Evolutionary conservation across 1,284 basidiomycete genomes (phyloP).

Genomic region (Apiotrichum mycotoxinovorans): DNA sequence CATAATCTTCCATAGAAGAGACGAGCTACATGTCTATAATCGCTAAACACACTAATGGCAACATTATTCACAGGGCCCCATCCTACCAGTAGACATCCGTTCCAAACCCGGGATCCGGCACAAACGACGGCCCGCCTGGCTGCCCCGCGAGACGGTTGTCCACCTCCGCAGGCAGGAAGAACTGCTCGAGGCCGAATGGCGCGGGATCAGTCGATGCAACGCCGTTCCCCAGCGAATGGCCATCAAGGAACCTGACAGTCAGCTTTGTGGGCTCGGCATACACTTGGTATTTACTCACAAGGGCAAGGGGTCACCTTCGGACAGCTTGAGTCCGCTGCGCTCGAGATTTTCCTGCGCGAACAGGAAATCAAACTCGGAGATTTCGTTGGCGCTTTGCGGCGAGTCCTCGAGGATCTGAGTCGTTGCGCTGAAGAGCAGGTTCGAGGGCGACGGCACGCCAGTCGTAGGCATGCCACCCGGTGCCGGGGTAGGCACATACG

Average conservation of each 20-base stretch:
- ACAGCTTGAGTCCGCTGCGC: conserved; percentile 41
- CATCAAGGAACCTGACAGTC: conserved; percentile 43
- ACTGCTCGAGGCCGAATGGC: conserved; percentile 47
- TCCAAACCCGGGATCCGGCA: background rate
- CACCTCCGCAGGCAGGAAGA: conserved; percentile 48
- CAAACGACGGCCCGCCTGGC: background rate
- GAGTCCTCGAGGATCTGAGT: conserved; percentile 44
- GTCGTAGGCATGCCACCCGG: background rate
- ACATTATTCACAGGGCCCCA: background rate
- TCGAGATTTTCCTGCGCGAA: conserved; percentile 49
- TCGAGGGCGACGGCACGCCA: conserved; percentile 14
- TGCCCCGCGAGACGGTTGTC: conserved; percentile 28
- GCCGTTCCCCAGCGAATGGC: conserved; percentile 41
- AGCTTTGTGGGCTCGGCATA: background rate
- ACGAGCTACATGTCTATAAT: no score
- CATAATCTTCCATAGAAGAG: no score
- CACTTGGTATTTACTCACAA: conserved; percentile 28
- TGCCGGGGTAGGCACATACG: no score
- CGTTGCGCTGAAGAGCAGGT: conserved; percentile 29
- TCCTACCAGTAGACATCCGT: background rate
- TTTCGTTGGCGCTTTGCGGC: conserved; percentile 39
- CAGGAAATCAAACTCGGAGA: conserved; percentile 47
- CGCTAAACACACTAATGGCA: no score
- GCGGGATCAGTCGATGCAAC: conserved; percentile 36
- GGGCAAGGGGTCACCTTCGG: conserved; percentile 45